Evolutionary conservation across 2,329 filamentous ascomycete species (phyloP), one percentile per base, ranked within the genome.

Genomic region (Phoma sp.): DNA sequence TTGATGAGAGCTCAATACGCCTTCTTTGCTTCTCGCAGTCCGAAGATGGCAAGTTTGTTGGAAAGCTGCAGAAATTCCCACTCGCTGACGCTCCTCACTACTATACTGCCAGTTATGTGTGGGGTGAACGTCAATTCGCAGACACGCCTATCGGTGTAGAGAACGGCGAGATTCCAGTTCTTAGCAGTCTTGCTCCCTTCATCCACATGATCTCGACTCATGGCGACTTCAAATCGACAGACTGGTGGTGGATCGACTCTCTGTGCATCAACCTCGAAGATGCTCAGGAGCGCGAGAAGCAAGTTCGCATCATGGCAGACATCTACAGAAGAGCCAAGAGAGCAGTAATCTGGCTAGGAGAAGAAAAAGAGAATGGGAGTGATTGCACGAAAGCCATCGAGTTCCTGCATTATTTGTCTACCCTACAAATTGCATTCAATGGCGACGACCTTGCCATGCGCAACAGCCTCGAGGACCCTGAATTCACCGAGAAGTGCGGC

Each of bases 361-460:
- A 81, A 78, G 68, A 75, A 77, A 59, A 78, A 44, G 48, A 77
- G 70, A 57, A 81, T 74, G 49, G 74, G 57, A 66, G 61, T 23
- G 57, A 69, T 39, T 70, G 69, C 56, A 59, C 55, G 0, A 66
- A 61, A 9, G 67, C 67, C 0, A 60, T 70, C 30, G 50, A 64
- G 4, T 69, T 72, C 37, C 37, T 70, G 10, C 57, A 63, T 22
- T 54, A 63, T 29, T 62, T 72, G 4, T 50, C 52, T 8, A 55
- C 42, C 10, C 39, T 70, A 10, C 59, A 65, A 33, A 57, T 59
- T 23, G 57, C 55, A 1, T 64, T 68, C 40, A 52, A 57, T 13
- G 59, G 58, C 5, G 58, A 61, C 40, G 59, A 65, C 2, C 44
- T 37, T n/a, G 52, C 57, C 13, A 64, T 66, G 47, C 58, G 63